Evolutionary conservation across 805 yeast genomes (phyloP).

Genomic region (Metschnikowia santaceciliae): DNA sequence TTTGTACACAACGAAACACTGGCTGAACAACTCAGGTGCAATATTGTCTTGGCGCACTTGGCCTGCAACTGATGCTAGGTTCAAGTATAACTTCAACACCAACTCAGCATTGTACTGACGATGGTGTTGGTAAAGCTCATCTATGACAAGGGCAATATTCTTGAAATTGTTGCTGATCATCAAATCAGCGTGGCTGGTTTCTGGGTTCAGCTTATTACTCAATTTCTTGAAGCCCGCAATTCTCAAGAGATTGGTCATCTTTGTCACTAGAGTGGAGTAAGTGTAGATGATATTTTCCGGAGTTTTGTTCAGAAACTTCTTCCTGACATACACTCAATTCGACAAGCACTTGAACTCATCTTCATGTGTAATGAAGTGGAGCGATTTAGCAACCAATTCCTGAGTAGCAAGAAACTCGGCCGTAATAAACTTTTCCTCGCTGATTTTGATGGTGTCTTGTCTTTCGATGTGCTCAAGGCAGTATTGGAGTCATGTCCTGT

Average conservation of each 20-base stretch:
- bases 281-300: constrained; percentile 56
- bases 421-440: constrained; percentile 26
- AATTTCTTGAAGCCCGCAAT: constrained; percentile 29
- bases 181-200: constrained; percentile 22
- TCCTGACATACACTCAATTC: constrained; percentile 33
- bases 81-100: constrained; percentile 51
- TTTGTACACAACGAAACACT: constrained; percentile 83
- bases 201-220: constrained; percentile 25
- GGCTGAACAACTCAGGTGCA: constrained; percentile 83
- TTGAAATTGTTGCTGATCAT: constrained; percentile 57
- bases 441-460: constrained; percentile 27
- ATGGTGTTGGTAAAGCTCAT: constrained; percentile 53
- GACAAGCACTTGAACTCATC: constrained; percentile 39
- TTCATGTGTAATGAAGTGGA: constrained; percentile 55
- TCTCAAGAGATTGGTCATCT: constrained; percentile 57
- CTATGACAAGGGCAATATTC: constrained; percentile 63
- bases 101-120: constrained; percentile 29
- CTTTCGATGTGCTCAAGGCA: constrained; percentile 32
- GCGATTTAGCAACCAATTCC: constrained; percentile 63
- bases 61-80: constrained; percentile 75
- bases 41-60: constrained; percentile 67
- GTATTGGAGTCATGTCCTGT: constrained; percentile 19
- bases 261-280: constrained; percentile 73
- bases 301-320: constrained; percentile 49
- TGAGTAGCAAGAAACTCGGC: constrained; percentile 44